These are phyloP conservation scores for Choiromyces venosus DNA, from an alignment of 495 filamentous ascomycete genomes.

Conservation along the genomic window DNA sequence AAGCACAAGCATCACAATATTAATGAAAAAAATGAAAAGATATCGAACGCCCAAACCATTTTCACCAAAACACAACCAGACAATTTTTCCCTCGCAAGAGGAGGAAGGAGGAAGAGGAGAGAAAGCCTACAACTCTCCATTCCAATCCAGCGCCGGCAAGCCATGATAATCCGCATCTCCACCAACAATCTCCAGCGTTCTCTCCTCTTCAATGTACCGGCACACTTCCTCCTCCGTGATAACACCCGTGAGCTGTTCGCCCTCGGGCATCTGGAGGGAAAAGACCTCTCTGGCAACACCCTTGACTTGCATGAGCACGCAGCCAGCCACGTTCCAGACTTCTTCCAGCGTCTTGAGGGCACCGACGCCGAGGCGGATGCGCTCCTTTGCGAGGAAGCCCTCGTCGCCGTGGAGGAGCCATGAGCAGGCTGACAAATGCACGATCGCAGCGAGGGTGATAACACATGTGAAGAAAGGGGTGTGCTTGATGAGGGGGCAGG, in stretches of 20 bases:
- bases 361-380: slow-evolving; percentile 73
- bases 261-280: slow-evolving; percentile 45
- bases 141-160: slow-evolving; percentile 29
- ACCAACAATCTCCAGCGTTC: slow-evolving; percentile 35
- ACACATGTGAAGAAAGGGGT: slow-evolving; percentile 88
- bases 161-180: slow-evolving; percentile 35
- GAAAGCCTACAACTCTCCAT: slow-evolving; percentile 22
- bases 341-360: slow-evolving; percentile 66
- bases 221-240: slow-evolving; percentile 40
- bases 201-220: slow-evolving; percentile 39
- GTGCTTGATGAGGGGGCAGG: slow-evolving; percentile 65
- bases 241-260: slow-evolving; percentile 21
- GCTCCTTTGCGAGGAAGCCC: slow-evolving; percentile 65
- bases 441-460: slow-evolving; percentile 62
- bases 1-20: not conserved
- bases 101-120: no score
- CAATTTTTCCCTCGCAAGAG: not conserved
- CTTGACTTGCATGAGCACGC: slow-evolving; percentile 67
- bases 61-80: not conserved
- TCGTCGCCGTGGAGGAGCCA: slow-evolving; percentile 59
- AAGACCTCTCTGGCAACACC: slow-evolving; percentile 64
- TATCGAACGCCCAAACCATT: slow-evolving; percentile 1
- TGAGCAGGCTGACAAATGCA: slow-evolving; percentile 59
- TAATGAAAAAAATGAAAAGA: not conserved
- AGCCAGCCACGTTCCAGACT: slow-evolving; percentile 72